These are phyloP conservation scores for Epichloe typhina DNA, from an alignment of 2,329 filamentous ascomycete species.

Conservation along the genomic window DNA sequence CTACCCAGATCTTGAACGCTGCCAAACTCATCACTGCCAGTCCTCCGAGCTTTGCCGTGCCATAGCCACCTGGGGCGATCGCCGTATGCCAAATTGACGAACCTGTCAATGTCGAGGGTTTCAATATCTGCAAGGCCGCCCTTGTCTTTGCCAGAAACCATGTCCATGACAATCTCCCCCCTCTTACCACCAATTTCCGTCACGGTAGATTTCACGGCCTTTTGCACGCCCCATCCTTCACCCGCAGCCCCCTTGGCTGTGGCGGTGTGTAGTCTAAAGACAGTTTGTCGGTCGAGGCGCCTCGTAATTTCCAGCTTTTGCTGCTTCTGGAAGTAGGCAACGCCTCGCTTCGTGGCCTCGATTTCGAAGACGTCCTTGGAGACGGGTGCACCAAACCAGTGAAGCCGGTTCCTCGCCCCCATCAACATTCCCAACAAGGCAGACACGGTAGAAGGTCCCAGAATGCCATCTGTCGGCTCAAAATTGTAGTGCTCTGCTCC, in stretches of 20 bases:
- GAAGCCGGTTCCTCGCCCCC: slow-evolving; percentile 79
- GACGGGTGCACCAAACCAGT: slow-evolving; percentile 72
- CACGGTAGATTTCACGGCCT: slow-evolving; percentile 89
- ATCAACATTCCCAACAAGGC: slow-evolving; percentile 78
- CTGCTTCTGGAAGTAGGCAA: slow-evolving; percentile 80
- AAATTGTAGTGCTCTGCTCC: slow-evolving; percentile 85
- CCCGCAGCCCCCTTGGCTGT: slow-evolving; percentile 83
- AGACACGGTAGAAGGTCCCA: slow-evolving; percentile 84
- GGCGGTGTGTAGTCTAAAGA: slow-evolving; percentile 66
- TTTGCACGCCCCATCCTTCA: slow-evolving; percentile 84
- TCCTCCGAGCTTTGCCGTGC: slow-evolving; percentile 76
- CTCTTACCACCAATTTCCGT: slow-evolving; percentile 88
- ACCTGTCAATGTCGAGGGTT: slow-evolving; percentile 76
- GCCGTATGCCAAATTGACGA: slow-evolving; percentile 64
- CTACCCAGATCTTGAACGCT: slow-evolving; percentile 32
- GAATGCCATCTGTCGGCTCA: slow-evolving; percentile 82
- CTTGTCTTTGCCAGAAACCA: slow-evolving; percentile 77
- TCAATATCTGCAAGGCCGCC: slow-evolving; percentile 86
- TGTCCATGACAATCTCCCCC: slow-evolving; percentile 94
- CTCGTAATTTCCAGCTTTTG: slow-evolving; percentile 68
- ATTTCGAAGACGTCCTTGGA: slow-evolving; percentile 88
- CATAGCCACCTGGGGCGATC: slow-evolving; percentile 88
- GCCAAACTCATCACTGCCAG: slow-evolving; percentile 27
- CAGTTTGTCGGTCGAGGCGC: slow-evolving; percentile 68
- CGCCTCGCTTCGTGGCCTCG: slow-evolving; percentile 66